Evolutionary conservation across 768 basidiomycete species (phyloP).

Genomic region (Floccularia luteovirens): DNA sequence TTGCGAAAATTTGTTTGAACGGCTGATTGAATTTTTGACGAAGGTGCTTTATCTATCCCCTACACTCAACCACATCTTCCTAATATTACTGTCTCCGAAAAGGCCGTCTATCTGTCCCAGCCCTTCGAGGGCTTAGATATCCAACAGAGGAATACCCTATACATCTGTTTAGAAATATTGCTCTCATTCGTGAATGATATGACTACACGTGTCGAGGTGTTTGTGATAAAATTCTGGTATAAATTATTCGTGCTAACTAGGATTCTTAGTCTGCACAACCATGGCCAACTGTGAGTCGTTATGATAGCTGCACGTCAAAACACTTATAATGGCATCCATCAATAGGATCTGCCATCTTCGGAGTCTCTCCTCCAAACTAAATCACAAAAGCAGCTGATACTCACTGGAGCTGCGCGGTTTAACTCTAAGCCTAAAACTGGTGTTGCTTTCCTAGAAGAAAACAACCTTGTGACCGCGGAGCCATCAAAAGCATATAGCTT

Average conservation of each 20-base stretch:
- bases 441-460: constrained; percentile 85
- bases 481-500: constrained; percentile 59
- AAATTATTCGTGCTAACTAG: constrained; percentile 6
- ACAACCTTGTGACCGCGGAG: constrained; percentile 51
- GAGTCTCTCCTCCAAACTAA: constrained; percentile 61
- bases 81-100: not conserved
- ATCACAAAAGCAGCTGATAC: constrained; percentile 78
- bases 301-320: not conserved
- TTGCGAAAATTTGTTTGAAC: constrained; percentile 93
- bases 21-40: constrained; percentile 80
- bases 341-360: constrained; percentile 47
- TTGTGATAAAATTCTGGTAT: constrained; percentile 12
- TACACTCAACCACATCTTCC: too few species aligned
- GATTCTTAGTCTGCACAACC: constrained; percentile 29
- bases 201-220: constrained; percentile 56
- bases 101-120: constrained; percentile 78
- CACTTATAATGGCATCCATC: not conserved
- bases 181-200: constrained; percentile 85
- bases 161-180: constrained; percentile 82
- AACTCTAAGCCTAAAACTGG: constrained; percentile 92
- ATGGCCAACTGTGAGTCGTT: constrained; percentile 64
- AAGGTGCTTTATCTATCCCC: constrained; percentile 61
- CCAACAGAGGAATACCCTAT: constrained; percentile 73
- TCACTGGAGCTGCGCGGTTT: constrained; percentile 80
- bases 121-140: constrained; percentile 49